These are phyloP conservation scores for Coemansia javaensis DNA, from an alignment of 192 early-diverging fungal species.

Conservation along the genomic window DNA sequence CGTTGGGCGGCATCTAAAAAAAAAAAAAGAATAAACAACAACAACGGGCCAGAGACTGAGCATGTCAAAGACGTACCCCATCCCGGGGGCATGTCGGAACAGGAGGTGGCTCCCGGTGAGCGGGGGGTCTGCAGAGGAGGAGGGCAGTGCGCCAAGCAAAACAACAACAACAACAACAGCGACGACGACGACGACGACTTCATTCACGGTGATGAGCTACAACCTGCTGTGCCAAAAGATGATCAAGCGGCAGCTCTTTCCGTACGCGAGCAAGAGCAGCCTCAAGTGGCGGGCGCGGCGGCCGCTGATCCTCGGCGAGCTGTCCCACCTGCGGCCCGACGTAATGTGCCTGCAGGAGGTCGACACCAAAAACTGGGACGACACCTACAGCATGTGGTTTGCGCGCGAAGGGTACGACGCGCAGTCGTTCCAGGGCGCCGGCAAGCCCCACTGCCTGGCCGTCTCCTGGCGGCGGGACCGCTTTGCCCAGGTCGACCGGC, in stretches of 20 bases:
- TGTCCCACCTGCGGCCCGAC: conserved; percentile 44
- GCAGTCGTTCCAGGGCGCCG: conserved; percentile 25
- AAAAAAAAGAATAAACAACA: too few species aligned
- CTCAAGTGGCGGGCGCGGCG: conserved; percentile 54
- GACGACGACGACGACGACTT: neutral
- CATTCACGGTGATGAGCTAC: conserved; percentile 57
- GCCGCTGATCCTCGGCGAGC: conserved; percentile 46
- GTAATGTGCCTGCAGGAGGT: conserved; percentile 61
- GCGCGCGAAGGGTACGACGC: conserved; percentile 26
- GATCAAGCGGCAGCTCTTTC: conserved; percentile 52
- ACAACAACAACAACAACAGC: too few species aligned
- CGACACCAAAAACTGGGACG: conserved; percentile 36
- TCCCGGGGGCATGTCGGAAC: conserved; percentile 21
- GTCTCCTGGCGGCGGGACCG: conserved; percentile 36
- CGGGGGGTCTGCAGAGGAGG: too few species aligned
- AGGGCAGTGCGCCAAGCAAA: too few species aligned
- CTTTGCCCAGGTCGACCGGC: conserved; percentile 26
- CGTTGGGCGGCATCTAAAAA: too few species aligned
- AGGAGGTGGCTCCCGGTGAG: conserved; percentile 29
- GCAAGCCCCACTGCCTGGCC: conserved; percentile 31
- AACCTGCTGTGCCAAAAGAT: conserved; percentile 58
- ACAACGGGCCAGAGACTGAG: too few species aligned
- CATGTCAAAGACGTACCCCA: too few species aligned
- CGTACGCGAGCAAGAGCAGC: conserved; percentile 51
- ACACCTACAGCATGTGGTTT: conserved; percentile 14